phyloP scores from a whole-genome alignment of 441 rosid species.

The Aquilaria agallochum region DNA sequence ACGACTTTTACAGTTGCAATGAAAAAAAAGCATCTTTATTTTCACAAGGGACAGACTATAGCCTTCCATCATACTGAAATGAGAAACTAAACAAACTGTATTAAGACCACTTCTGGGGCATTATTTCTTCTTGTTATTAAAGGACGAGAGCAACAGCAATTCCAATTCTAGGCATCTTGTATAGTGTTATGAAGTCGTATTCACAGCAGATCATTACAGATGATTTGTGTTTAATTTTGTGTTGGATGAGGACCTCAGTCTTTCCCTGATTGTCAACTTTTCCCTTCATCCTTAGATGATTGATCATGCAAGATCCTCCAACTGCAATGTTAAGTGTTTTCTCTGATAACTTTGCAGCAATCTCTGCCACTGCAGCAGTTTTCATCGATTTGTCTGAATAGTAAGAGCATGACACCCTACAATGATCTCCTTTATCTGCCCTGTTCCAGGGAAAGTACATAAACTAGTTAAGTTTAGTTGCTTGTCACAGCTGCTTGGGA shows the following conservation, averaged over 20 bases:
- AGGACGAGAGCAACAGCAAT: slow-evolving; percentile 22
- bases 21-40: too few species aligned
- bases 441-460: slow-evolving; percentile 4
- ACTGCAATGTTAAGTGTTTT: slow-evolving; percentile 22
- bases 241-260: slow-evolving; percentile 19
- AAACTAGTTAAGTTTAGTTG: too few species aligned
- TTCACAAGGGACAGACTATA: too few species aligned
- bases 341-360: slow-evolving; percentile 20
- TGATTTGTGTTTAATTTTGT: slow-evolving; percentile 19
- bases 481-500: too few species aligned
- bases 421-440: slow-evolving; percentile 21
- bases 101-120: too few species aligned
- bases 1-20: too few species aligned
- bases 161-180: slow-evolving; percentile 21
- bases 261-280: slow-evolving; percentile 24
- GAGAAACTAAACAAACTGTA: too few species aligned
- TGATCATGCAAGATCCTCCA: slow-evolving; percentile 15
- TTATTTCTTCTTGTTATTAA: not conserved
- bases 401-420: slow-evolving; percentile 20
- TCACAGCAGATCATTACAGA: slow-evolving; percentile 22
- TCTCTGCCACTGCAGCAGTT: slow-evolving; percentile 20
- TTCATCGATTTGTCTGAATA: slow-evolving; percentile 13
- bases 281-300: slow-evolving; percentile 18
- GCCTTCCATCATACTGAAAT: too few species aligned
- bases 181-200: slow-evolving; percentile 16